Conservation (phyloP, 148 eudicot species). For the Fagopyrum esculentum region DNA sequence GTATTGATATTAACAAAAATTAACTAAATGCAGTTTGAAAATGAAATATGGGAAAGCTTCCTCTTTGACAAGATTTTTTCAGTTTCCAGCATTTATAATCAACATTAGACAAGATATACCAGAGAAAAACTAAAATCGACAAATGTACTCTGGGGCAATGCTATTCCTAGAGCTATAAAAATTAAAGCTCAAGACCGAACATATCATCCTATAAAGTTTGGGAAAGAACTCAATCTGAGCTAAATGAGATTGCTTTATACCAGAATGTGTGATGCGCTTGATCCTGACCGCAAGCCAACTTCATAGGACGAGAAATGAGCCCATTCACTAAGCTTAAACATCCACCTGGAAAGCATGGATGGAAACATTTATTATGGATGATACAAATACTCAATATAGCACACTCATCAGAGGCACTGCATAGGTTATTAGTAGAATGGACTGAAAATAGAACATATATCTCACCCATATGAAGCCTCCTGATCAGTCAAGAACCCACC, state of each 20-base stretch:
- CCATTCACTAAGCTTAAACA: conserved; percentile 95
- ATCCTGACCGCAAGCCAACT: conserved; percentile 68
- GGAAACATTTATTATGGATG: background rate
- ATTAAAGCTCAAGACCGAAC: background rate
- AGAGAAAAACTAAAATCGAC: background rate
- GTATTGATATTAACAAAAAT: background rate
- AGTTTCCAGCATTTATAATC: background rate
- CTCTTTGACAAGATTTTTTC: background rate
- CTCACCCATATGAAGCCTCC: conserved; percentile 89
- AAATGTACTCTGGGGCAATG: background rate
- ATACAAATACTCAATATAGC: background rate
- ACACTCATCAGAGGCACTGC: background rate
- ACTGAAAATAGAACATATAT: conserved; percentile 9
- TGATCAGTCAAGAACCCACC: conserved; percentile 97
- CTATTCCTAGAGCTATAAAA: background rate
- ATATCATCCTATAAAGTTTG: too few relatives aligned
- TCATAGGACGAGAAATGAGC: conserved; percentile 78
- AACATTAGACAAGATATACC: background rate
- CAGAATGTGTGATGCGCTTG: conserved; percentile 80
- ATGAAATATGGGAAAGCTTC: background rate
- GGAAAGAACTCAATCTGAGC: background rate
- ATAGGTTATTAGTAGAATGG: background rate
- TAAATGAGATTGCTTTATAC: conserved; percentile 24
- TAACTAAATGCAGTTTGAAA: background rate
- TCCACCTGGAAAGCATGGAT: conserved; percentile 47